Evolutionary conservation across 2,329 filamentous ascomycete genomes (phyloP).

Genomic region (Parastagonospora avenae): DNA sequence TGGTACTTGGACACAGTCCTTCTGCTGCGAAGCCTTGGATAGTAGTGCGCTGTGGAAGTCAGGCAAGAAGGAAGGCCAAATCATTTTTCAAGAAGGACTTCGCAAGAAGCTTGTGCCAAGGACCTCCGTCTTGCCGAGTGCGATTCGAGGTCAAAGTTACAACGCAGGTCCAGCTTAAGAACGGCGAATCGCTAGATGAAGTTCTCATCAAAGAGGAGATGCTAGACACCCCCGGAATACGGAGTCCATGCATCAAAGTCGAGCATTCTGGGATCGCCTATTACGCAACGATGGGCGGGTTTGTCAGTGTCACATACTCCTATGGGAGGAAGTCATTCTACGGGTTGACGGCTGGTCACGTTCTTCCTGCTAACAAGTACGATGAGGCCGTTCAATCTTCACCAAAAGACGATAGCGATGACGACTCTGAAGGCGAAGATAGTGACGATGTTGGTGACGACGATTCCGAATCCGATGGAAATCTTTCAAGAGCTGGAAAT

Average conservation of each 20-base stretch:
- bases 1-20: conserved; percentile 1
- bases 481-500: too few relatives aligned
- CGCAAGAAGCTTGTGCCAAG: neutral
- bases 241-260: neutral
- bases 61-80: neutral
- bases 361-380: neutral
- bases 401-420: neutral
- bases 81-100: conserved; percentile 6
- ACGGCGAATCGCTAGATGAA: neutral
- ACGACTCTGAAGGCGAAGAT: too few relatives aligned
- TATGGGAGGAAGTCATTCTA: neutral
- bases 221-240: too few relatives aligned
- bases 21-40: conserved; percentile 4
- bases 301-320: neutral
- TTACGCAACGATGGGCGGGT: conserved; percentile 4
- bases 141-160: conserved; percentile 3
- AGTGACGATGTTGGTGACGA: too few relatives aligned
- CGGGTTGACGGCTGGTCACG: conserved; percentile 7
- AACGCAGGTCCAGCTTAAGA: too few relatives aligned
- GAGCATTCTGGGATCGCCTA: neutral
- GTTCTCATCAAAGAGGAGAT: neutral
- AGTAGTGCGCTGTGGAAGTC: conserved; percentile 7
- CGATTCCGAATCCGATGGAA: too few relatives aligned
- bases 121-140: neutral
- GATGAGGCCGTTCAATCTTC: neutral